Conservation (phyloP, 371 early-diverging fungal species). For the Syncephalastrum monosporum region DNA sequence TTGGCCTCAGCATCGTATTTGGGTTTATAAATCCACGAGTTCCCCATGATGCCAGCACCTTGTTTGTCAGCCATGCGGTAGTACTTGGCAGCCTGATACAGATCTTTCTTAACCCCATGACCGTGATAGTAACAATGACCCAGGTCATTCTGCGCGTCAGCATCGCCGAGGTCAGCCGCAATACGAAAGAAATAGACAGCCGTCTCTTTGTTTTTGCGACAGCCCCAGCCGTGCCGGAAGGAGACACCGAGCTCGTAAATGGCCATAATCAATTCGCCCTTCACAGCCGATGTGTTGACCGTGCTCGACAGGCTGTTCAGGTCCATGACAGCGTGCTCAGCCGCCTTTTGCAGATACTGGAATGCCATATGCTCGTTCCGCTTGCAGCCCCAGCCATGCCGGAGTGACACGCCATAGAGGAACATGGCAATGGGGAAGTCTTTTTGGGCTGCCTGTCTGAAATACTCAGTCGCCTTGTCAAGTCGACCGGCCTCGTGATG, state of each 20-base stretch:
- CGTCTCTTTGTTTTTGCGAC: slow-evolving; percentile 68
- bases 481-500: slow-evolving; percentile 70
- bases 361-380: slow-evolving; percentile 64
- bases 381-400: slow-evolving; percentile 82
- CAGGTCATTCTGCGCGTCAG: slow-evolving; percentile 81
- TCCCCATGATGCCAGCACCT: slow-evolving; percentile 79
- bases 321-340: slow-evolving; percentile 72
- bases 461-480: slow-evolving; percentile 66
- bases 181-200: slow-evolving; percentile 86
- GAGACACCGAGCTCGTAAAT: slow-evolving; percentile 82
- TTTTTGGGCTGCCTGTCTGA: slow-evolving; percentile 63
- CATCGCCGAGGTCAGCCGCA: slow-evolving; percentile 84
- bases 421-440: slow-evolving; percentile 73
- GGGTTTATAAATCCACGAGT: slow-evolving; percentile 74
- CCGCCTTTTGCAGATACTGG: slow-evolving; percentile 79
- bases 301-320: slow-evolving; percentile 36
- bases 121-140: slow-evolving; percentile 77
- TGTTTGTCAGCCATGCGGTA: slow-evolving; percentile 82
- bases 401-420: slow-evolving; percentile 71
- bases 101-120: slow-evolving; percentile 79
- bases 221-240: slow-evolving; percentile 91
- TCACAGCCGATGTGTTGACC: slow-evolving; percentile 29
- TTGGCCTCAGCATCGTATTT: slow-evolving; percentile 38
- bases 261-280: slow-evolving; percentile 66
- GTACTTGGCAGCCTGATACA: slow-evolving; percentile 78